Conservation (phyloP, 2,329 filamentous ascomycete genomes). For the Aotearoamyces nothofagi region DNA sequence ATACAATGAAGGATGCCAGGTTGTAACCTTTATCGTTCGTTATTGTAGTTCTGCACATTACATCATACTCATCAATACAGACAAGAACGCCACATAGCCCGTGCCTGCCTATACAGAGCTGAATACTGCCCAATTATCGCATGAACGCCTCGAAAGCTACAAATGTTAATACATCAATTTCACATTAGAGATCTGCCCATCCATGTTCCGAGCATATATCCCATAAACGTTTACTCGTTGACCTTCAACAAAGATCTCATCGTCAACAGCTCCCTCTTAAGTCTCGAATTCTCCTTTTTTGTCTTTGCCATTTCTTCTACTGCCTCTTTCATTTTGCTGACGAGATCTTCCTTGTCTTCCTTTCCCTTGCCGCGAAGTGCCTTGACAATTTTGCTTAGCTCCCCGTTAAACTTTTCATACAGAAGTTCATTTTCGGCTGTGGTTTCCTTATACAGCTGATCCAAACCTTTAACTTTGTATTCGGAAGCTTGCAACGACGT, state of each 20-base stretch:
- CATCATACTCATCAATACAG: too few relatives aligned
- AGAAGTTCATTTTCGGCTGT: slow-evolving; percentile 85
- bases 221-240: too few relatives aligned
- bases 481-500: slow-evolving; percentile 59
- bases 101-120: too few relatives aligned
- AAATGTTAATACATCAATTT: too few relatives aligned
- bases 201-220: too few relatives aligned
- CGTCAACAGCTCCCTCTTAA: slow-evolving; percentile 64
- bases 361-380: slow-evolving; percentile 58
- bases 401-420: slow-evolving; percentile 85
- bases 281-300: slow-evolving; percentile 71
- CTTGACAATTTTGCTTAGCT: slow-evolving; percentile 68
- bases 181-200: too few relatives aligned
- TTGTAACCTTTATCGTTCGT: too few relatives aligned
- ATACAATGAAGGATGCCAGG: too few relatives aligned
- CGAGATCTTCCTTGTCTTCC: slow-evolving; percentile 66
- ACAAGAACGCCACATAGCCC: too few relatives aligned
- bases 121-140: too few relatives aligned
- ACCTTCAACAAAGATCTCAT: slow-evolving; percentile 7
- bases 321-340: slow-evolving; percentile 53
- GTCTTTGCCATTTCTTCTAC: slow-evolving; percentile 63
- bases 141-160: too few relatives aligned
- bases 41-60: too few relatives aligned
- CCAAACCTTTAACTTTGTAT: slow-evolving; percentile 64
- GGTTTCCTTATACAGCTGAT: slow-evolving; percentile 77